phyloP scores from a whole-genome alignment of 2,329 filamentous ascomycete genomes.

The Orbilia ellipsospora region DNA sequence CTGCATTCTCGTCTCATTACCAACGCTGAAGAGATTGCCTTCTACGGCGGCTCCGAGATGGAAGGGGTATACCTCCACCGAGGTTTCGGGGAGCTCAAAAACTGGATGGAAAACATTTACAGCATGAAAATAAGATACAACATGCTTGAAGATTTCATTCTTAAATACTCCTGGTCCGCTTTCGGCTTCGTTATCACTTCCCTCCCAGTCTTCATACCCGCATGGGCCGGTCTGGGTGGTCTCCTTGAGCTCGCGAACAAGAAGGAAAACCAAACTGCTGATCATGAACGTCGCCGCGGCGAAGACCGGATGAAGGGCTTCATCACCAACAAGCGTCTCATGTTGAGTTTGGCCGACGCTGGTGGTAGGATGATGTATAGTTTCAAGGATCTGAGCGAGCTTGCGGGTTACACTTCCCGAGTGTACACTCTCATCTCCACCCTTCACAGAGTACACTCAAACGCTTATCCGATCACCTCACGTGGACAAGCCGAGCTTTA shows the following conservation, averaged over 20 bases:
- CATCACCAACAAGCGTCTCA: conserved; percentile 97
- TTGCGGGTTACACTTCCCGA: conserved; percentile 94
- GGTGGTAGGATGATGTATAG: conserved; percentile 99
- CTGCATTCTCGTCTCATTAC: conserved; percentile 89
- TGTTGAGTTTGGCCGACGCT: conserved; percentile 95
- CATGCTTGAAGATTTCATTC: conserved; percentile 96
- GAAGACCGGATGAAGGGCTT: conserved; percentile 92
- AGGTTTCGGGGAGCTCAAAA: conserved; percentile 91
- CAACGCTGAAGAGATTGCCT: conserved; percentile 97
- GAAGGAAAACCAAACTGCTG: conserved; percentile 61
- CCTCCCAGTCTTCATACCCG: conserved; percentile 90
- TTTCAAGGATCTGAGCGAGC: conserved; percentile 95
- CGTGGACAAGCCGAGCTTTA: conserved; percentile 80
- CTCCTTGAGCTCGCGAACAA: conserved; percentile 71
- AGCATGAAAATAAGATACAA: conserved; percentile 98
- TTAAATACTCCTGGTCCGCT: conserved; percentile 97
- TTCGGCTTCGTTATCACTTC: conserved; percentile 95
- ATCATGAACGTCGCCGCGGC: conserved; percentile 70
- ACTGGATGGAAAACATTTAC: conserved; percentile 98
- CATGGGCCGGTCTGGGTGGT: conserved; percentile 87
- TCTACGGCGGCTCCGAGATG: conserved; percentile 94
- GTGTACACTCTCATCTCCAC: conserved; percentile 97
- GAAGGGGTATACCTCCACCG: conserved; percentile 92
- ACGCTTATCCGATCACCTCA: conserved; percentile 79
- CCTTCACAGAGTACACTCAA: conserved; percentile 89